Percentiles rank a stretch among this genome's conserved stretches.
These are phyloP conservation scores for Coccinonectria pachysandricola DNA, from an alignment of 2,329 filamentous ascomycete genomes.

Conservation along the genomic window DNA sequence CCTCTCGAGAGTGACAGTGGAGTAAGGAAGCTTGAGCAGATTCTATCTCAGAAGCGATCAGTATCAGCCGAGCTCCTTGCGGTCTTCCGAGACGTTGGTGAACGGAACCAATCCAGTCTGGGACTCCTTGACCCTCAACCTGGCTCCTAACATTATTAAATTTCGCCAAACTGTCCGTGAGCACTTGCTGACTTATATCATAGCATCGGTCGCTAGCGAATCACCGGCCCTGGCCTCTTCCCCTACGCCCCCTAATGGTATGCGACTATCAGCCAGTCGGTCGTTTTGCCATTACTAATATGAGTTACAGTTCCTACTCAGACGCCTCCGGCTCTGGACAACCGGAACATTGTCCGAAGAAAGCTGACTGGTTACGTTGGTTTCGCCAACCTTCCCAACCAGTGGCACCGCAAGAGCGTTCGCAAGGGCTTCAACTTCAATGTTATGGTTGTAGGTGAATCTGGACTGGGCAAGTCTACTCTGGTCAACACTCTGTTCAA, in stretches of 20 bases:
- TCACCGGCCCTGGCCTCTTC: slow-evolving; percentile 32
- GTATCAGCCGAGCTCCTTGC: no score
- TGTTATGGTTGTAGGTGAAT: slow-evolving; percentile 99
- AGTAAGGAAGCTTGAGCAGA: no score
- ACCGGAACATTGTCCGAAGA: slow-evolving; percentile 92
- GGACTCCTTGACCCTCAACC: slow-evolving; percentile 16
- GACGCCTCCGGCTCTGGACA: slow-evolving; percentile 44
- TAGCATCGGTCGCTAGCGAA: slow-evolving; percentile 38
- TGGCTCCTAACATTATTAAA: slow-evolving; percentile 8
- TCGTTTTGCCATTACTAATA: no score
- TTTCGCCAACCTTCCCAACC: slow-evolving; percentile 97
- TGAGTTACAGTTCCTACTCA: slow-evolving; percentile 26
- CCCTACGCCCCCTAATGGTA: slow-evolving; percentile 30
- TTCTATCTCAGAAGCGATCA: no score
- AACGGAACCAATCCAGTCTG: slow-evolving; percentile 26
- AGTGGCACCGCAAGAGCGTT: slow-evolving; percentile 99
- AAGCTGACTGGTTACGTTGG: slow-evolving; percentile 98
- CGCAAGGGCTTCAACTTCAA: slow-evolving; percentile 99
- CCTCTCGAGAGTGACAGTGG: slow-evolving; percentile 14
- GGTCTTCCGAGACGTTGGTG: no score
- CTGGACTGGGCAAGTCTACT: slow-evolving; percentile 96
- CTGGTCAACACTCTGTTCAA: slow-evolving; percentile 99
- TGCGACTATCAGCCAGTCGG: no score
- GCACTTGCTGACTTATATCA: slow-evolving; percentile 25
- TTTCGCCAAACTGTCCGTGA: slow-evolving; percentile 1